These are phyloP conservation scores for Neonectria coccinea DNA, from an alignment of 2,329 filamentous ascomycete species.

Conservation along the genomic window DNA sequence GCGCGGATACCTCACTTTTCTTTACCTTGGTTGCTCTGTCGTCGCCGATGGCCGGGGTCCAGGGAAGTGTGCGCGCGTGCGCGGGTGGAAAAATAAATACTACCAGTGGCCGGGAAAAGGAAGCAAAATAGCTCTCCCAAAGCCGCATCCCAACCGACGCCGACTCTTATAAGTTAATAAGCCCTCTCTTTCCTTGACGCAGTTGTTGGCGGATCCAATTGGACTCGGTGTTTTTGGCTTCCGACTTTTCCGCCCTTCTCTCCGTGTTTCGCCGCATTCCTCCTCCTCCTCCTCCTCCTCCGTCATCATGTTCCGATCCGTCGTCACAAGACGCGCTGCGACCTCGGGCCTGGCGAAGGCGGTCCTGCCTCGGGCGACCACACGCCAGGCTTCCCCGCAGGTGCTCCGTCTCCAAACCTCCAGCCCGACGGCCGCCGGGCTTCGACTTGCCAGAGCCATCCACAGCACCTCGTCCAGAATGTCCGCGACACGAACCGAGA, in stretches of 20 bases:
- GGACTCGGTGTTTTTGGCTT: constrained; percentile 10
- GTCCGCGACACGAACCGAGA: constrained; percentile 81
- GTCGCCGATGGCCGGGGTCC: constrained; percentile 1
- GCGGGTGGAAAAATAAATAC: constrained; percentile 6
- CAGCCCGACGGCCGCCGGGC: constrained; percentile 28
- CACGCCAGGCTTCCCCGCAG: constrained; percentile 44
- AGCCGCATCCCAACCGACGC: background rate
- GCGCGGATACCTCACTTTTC: constrained; percentile 23
- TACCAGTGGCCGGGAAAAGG: constrained; percentile 6
- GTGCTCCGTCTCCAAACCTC: constrained; percentile 38
- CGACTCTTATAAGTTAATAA: constrained; percentile 8
- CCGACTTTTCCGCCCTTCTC: constrained; percentile 30
- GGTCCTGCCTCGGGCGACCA: constrained; percentile 41
- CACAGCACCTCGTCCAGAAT: constrained; percentile 62
- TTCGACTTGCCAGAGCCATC: constrained; percentile 47
- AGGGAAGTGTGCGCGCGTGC: too few relatives aligned
- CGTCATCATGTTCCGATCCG: constrained; percentile 45
- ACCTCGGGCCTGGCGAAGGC: constrained; percentile 41
- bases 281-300: too few relatives aligned
- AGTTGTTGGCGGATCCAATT: constrained; percentile 30
- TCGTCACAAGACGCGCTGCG: constrained; percentile 45
- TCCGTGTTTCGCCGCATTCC: background rate
- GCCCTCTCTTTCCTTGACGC: constrained; percentile 8
- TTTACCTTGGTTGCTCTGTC: background rate
- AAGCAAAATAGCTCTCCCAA: constrained; percentile 9